Base-by-base conservation (phyloP, 163 green algal genomes). In the Chlamydomonas reinhardtii region DNA sequence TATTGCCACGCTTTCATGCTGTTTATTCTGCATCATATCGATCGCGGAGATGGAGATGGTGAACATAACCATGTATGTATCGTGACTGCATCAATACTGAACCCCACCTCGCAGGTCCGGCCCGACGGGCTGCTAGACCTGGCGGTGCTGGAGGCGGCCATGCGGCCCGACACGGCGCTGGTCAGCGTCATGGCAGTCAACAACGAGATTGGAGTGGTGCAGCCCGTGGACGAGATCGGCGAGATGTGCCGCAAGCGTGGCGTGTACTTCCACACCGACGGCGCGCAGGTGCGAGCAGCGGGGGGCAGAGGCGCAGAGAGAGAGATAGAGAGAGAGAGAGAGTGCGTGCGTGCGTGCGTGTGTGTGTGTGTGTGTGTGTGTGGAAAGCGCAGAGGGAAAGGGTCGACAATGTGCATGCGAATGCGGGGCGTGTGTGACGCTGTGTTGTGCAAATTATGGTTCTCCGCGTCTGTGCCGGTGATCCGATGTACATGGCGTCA, bases 241-340 rank as follows among this genome's bases (percentile, higher is more conserved):
- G 89, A 90, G 71, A 74, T 99, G 52, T 99, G 96, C 91, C 91
- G 97, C 29, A 56, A 90, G 68, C 87, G 84, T 6, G 97, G 97
- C 31, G 94, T 99, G 0, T 98, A 99, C 83, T 99, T 99, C 91
- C 98, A 99, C 95, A 99, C 97, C 15, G 98, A 99, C 87, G 98
- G 96, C 0, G 98, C 98, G 43, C 97, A 98, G 90, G 92, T 81
- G 20, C 5, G 59, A 16, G 43, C 11, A 11, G 43, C 11, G 43
- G 6, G 43, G 43, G 43, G 6, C 64, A 11, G 15, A 15, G 2
- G 31, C 2, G 68, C 9, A 48, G 52, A 15, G 31, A 73, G 6
- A 34, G 8, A 15, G 25, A 24, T 32, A 70, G 64, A 3, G 24
- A 25, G 15, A 27, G 64, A 15, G 64, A 16, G 25, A 9, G 64